These are phyloP conservation scores for Paracamarosporium sp. DNA, from an alignment of 2,329 filamentous ascomycete species.

Conservation along the genomic window DNA sequence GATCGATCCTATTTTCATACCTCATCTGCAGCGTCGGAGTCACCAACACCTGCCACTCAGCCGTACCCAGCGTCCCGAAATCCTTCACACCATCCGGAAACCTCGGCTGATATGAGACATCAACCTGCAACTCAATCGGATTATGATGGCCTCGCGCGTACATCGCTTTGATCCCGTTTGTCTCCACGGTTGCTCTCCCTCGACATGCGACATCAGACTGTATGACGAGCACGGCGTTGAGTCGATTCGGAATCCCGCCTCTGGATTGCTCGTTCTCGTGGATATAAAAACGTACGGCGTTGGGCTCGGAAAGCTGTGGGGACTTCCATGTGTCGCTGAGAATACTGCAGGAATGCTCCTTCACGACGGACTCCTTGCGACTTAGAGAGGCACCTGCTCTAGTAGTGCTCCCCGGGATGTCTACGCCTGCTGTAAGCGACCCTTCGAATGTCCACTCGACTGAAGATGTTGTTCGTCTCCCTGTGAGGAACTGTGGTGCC, in stretches of 20 bases:
- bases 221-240: conserved; percentile 2
- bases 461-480: not conserved
- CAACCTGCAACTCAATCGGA: conserved; percentile 1
- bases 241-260: conserved; percentile 1
- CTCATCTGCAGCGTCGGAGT: not conserved
- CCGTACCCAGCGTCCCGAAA: not conserved
- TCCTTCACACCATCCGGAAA: not conserved
- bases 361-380: not conserved
- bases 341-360: conserved; percentile 1
- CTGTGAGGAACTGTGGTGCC: conserved; percentile 3
- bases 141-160: not conserved
- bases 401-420: not conserved
- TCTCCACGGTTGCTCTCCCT: not conserved
- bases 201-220: not conserved
- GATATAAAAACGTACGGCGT: conserved; percentile 2
- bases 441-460: conserved; percentile 2
- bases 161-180: conserved; percentile 3
- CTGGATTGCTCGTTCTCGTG: conserved; percentile 1
- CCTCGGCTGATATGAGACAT: not conserved
- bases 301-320: not conserved
- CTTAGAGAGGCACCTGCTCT: not conserved
- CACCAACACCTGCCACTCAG: conserved; percentile 2
- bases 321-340: conserved; percentile 1
- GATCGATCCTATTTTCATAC: not conserved
- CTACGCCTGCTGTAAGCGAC: not conserved